Evolutionary conservation across 495 filamentous ascomycete genomes (phyloP), one percentile per base, ranked within the genome.

Genomic region (Penicillium argentinense): DNA sequence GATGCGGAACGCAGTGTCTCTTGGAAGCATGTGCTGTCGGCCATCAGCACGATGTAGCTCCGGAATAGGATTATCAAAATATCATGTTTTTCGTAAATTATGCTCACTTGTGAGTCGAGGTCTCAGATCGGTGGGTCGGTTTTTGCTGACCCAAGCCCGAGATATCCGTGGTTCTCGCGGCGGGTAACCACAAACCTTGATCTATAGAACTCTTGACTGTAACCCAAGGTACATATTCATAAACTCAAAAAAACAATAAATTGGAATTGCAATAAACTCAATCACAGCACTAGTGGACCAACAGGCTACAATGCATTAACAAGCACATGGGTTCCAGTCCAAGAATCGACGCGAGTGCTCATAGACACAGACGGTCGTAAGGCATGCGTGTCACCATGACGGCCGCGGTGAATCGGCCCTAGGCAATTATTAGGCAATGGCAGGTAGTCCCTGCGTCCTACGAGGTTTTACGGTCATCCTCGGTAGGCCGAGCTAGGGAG

Each of bases 371-470:
- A 19, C 29, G 27, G 26, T 19, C 16, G 50, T 43, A 19, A 29
- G 50, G 40, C 39, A 33, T 32, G 44, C 9, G 44, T 48, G 33
- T 48, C 38, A 53, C 39, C 9, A 43, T 53, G 39, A 53, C 39
- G 33, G 32, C 18, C 17, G 8, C 24, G 16, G 21, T 2, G 16
- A 16, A 26, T 33, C 39, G 32, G 30, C 19, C 21, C 22, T 40
- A 37, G 36, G 27, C 36, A 30, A 36, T 52, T 38, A 55, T 51
- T 51, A 59, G 38, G 29, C 43, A 42, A 49, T 60, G 47, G 57
- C 51, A 58, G 29, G 33, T 44, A 47, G 60, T 51, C 54, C 54
- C 52, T 61, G 57, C 51, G 26, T 55, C 43, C 24, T 21, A 39
- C 14, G 21, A 54, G 32, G 55, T 62, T 28, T 38, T 42, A 53